phyloP scores from a whole-genome alignment of 2,329 filamentous ascomycete genomes.

The Stylonectria norvegica region DNA sequence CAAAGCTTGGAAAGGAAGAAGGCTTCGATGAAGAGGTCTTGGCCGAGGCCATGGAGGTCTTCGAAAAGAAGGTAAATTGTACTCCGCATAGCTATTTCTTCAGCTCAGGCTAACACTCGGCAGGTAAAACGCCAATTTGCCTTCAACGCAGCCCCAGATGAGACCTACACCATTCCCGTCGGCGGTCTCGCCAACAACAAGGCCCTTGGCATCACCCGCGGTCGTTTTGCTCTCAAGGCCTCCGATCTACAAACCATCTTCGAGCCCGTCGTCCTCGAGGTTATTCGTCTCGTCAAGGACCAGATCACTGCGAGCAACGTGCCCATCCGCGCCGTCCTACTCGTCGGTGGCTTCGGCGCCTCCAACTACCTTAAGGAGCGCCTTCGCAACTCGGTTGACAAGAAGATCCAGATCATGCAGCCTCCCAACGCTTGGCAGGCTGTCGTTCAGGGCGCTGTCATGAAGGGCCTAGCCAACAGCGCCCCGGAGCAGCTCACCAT shows the following conservation, averaged over 20 bases:
- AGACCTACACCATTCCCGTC: constrained; percentile 39
- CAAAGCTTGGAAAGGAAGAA: constrained; percentile 38
- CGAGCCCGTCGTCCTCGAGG: constrained; percentile 41
- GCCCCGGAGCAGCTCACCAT: constrained; percentile 33
- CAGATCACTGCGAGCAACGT: constrained; percentile 39
- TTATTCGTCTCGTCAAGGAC: constrained; percentile 41
- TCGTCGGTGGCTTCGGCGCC: constrained; percentile 46
- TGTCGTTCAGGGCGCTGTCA: constrained; percentile 47
- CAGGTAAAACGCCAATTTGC: constrained; percentile 37
- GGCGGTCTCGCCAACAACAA: constrained; percentile 39
- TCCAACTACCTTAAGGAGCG: constrained; percentile 43
- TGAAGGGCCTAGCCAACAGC: constrained; percentile 42
- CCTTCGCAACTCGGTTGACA: constrained; percentile 33
- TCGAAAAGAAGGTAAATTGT: constrained; percentile 36
- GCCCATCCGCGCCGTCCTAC: constrained; percentile 39
- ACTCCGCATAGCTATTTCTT: constrained; percentile 2
- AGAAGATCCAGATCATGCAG: constrained; percentile 40
- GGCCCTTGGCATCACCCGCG: constrained; percentile 35
- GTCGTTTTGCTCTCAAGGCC: constrained; percentile 36
- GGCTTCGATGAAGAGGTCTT: constrained; percentile 40
- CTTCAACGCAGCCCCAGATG: constrained; percentile 28
- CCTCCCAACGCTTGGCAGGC: constrained; percentile 46
- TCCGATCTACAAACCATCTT: constrained; percentile 41
- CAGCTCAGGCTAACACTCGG: constrained; percentile 4
- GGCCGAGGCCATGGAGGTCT: constrained; percentile 38